Conservation (phyloP, 768 basidiomycete genomes). For the Trametes gibbosa region DNA sequence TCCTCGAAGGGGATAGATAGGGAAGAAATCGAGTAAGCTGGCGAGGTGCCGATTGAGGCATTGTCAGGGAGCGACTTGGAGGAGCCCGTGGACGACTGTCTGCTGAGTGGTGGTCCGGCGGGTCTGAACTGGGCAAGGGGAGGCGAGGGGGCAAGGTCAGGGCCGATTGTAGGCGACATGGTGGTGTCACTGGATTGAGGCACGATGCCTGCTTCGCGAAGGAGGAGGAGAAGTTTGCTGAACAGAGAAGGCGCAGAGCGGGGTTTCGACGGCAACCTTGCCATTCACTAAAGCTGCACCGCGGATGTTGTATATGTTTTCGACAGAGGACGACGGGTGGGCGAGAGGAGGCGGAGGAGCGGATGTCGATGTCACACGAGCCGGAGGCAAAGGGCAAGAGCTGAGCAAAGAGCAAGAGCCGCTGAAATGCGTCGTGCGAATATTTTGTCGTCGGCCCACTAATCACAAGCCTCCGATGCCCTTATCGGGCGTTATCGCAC, state of each 20-base stretch:
- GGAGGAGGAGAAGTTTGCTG: slow-evolving; percentile 18
- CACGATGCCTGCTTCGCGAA: slow-evolving; percentile 17
- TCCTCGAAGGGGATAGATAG: slow-evolving; percentile 38
- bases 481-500: not conserved
- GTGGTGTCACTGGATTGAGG: slow-evolving; percentile 5
- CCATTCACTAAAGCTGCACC: slow-evolving; percentile 1
- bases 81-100: slow-evolving; percentile 16
- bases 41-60: slow-evolving; percentile 24
- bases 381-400: not conserved
- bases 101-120: slow-evolving; percentile 2
- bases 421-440: slow-evolving; percentile 17
- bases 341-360: too few relatives aligned
- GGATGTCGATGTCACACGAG: slow-evolving; percentile 22
- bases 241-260: slow-evolving; percentile 13
- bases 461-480: slow-evolving; percentile 12
- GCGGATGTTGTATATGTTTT: too few relatives aligned
- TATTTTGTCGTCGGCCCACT: not conserved
- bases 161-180: slow-evolving; percentile 24
- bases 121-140: slow-evolving; percentile 7
- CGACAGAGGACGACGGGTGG: too few relatives aligned
- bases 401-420: not conserved
- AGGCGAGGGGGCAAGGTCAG: slow-evolving; percentile 17
- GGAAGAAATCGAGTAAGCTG: slow-evolving; percentile 28
- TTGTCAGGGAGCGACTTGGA: slow-evolving; percentile 17
- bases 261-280: slow-evolving; percentile 13